Conservation (phyloP, 106 monocot genomes). For the Dendrobium officinale region DNA sequence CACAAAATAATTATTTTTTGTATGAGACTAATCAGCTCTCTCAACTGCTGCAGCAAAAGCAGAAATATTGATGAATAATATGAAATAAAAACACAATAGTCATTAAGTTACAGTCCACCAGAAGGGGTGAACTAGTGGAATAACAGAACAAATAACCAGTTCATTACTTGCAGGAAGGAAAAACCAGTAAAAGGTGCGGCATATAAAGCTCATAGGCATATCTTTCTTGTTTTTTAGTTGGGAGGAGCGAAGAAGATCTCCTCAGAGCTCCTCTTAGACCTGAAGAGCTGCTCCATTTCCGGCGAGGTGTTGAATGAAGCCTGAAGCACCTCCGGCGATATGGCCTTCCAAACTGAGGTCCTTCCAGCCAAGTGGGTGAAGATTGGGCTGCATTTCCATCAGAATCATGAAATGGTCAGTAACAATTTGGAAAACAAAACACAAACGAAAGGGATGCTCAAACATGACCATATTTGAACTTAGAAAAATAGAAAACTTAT, state of each 20-base stretch:
- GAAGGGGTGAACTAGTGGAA: no score
- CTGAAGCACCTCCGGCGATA: slow-evolving; percentile 69
- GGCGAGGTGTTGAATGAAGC: slow-evolving; percentile 61
- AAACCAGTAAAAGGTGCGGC: neutral
- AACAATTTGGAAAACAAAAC: neutral
- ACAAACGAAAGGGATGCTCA: no score
- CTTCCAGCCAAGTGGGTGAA: slow-evolving; percentile 80
- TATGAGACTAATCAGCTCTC: neutral
- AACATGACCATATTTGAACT: no score
- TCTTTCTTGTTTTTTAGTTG: slow-evolving; percentile 19
- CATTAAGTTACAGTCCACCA: neutral
- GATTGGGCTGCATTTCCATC: slow-evolving; percentile 43
- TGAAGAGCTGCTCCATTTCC: slow-evolving; percentile 71
- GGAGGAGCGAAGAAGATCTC: slow-evolving; percentile 87
- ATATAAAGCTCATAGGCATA: neutral
- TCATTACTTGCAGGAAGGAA: no score
- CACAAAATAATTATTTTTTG: no score
- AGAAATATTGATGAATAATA: no score
- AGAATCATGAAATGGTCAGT: neutral
- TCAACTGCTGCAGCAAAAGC: neutral
- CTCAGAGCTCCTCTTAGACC: slow-evolving; percentile 72
- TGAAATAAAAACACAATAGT: neutral
- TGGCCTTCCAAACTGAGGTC: slow-evolving; percentile 83
- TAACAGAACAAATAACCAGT: no score
- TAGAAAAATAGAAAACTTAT: no score